A percentile compares a stretch with the other conserved stretches of the same genome.
phyloP scores from a whole-genome alignment of 164 flowering plant species.

The Pachysandra terminalis region DNA sequence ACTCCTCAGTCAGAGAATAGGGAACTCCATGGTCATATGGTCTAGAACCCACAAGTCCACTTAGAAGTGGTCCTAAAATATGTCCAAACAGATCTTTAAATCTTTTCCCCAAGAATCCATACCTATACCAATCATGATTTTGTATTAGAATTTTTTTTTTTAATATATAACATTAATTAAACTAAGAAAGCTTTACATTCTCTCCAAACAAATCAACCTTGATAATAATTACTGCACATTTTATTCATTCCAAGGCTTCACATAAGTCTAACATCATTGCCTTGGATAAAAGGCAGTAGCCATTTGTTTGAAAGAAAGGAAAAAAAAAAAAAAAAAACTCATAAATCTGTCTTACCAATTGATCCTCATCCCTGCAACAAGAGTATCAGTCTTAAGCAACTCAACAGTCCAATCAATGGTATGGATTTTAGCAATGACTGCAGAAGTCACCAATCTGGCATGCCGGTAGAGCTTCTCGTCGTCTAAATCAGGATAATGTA shows the following conservation, averaged over 20 bases:
- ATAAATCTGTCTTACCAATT: slow-evolving; percentile 31
- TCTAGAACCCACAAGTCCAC: slow-evolving; percentile 47
- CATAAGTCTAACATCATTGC: neutral
- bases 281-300: neutral
- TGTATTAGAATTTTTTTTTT: too few species aligned
- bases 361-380: slow-evolving; percentile 41
- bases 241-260: neutral
- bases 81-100: slow-evolving; percentile 41
- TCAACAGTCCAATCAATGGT: slow-evolving; percentile 59
- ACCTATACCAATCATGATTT: slow-evolving; percentile 26
- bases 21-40: slow-evolving; percentile 53
- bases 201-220: too few species aligned
- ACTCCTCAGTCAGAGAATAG: slow-evolving; percentile 51
- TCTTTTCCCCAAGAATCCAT: slow-evolving; percentile 52
- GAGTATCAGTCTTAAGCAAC: slow-evolving; percentile 39
- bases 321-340: too few species aligned
- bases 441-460: slow-evolving; percentile 52
- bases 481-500: slow-evolving; percentile 31
- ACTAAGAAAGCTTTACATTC: too few species aligned
- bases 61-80: slow-evolving; percentile 24
- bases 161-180: neutral
- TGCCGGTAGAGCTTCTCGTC: slow-evolving; percentile 43
- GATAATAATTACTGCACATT: too few species aligned
- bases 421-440: slow-evolving; percentile 53
- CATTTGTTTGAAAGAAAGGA: neutral